Evolutionary conservation across 176 grass and related monocot genomes (phyloP), one percentile per base, ranked within the genome.

Genomic region (Hordeum marinum): DNA sequence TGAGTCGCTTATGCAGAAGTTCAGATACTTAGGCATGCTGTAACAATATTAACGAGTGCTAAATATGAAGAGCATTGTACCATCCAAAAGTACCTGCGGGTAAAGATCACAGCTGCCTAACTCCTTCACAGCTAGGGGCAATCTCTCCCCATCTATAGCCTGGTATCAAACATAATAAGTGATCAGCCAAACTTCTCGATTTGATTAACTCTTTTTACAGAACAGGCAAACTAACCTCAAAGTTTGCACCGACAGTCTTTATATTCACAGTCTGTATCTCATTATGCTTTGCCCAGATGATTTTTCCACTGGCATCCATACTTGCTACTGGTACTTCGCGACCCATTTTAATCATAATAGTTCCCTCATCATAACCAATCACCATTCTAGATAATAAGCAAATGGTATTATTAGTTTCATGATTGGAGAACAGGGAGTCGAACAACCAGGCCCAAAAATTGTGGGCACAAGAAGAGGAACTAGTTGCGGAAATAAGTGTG

Each of bases 281-380:
- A 31, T 99, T 99, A 75, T 99, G 96, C 50, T 99, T 99, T 24
- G 96, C 96, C 96, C 96, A 99, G 87, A 99, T 96, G 35, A 99
- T 94, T 90, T 99, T 99, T 55, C 96, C 96, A 84, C 93, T 89
- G 17, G 83, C 84, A 66, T 99, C 96, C 96, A 99, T 99, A 77
- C 96, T 99, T 83, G 93, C 96, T 79, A 99, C 88, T 25, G 96
- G 96, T 85, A 90, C 93, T 90, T 98, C 96, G 11, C 96, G 96
- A 3, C 96, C 96, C 89, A 99, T 94, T 89, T 99, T 99, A 85
- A 99, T 93, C 96, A 99, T 96, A 88, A 96, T 96, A 24, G 93
- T 89, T 81, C 96, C 93, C 82, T 96, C 96, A 27, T 99, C 96
- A 54, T 96, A 99, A 85, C 96, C 96, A 79, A 99, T 92, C 68